Evolutionary conservation across 208 protist genomes (phyloP), one percentile per base, ranked within the genome.

Genomic region (Crithidia fasciculata): DNA sequence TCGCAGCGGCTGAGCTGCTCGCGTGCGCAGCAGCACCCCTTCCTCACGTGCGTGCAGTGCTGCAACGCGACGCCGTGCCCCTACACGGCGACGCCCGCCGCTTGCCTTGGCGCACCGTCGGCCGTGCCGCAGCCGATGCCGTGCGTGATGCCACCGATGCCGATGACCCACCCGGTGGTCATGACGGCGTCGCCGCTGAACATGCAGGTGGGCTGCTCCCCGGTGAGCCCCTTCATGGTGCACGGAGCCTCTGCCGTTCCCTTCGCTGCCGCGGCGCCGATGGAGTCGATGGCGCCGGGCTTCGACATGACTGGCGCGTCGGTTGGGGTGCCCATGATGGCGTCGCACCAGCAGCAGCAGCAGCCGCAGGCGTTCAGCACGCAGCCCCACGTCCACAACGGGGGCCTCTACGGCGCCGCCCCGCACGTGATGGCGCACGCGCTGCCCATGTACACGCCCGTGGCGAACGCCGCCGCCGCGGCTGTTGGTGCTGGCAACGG

Each of bases 21-120:
- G 12, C 82, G 92, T 36, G 92, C 92, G 2, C 73, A 94, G 37
- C 72, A 70, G 13, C 89, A 96, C 72, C 67, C 82, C 0, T 95
- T 95, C 63, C 18, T 81, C 50, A 76, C 47, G 28, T n/a, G 16
- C 8, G 15, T 41, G 36, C 49, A 44, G 54, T 58, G 53, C 59
- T 63, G 74, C 75, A 62, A 64, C 50, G 44, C 72, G 2, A 74
- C 75, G 12, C 52, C 63, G 56, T 67, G 43, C 41, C 76, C 59
- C 12, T 66, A 54, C 57, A 69, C 61, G 36, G 59, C 63, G 1
- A 73, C 62, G 40, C 55, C 76, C 18, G 45, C 61, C 13, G 69
- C 65, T 13, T 74, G 59, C 54, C 70, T 79, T 36, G 54, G 66
- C 9, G 5, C 56, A 4, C 8, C 55, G 8, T 62, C 72, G 12